Conservation (phyloP, 495 filamentous ascomycete genomes). For the Ascobolus immersus region DNA sequence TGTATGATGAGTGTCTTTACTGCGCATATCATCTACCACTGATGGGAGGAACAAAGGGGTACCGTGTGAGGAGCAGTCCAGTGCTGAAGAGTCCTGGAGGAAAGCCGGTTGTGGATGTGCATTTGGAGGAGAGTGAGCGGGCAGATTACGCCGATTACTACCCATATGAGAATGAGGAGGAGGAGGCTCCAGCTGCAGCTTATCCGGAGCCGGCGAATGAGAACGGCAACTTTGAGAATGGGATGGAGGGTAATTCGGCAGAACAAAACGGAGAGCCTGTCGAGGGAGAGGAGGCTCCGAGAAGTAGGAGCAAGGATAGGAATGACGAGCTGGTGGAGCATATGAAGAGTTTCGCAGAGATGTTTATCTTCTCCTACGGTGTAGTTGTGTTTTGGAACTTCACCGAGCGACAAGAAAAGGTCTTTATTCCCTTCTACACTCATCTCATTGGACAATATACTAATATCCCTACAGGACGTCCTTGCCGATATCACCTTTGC, state of each 20-base stretch:
- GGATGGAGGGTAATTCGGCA: too few relatives aligned
- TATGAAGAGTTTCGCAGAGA: constrained; percentile 48
- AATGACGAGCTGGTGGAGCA: constrained; percentile 7
- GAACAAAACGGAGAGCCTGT: too few relatives aligned
- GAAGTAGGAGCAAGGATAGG: constrained; percentile 11
- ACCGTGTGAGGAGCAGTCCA: constrained; percentile 65
- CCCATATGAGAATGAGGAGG: constrained; percentile 30
- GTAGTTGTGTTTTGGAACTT: constrained; percentile 99
- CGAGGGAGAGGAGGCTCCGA: constrained; percentile 13
- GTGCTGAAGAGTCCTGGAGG: constrained; percentile 79
- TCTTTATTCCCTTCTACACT: not conserved
- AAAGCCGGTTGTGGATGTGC: constrained; percentile 75
- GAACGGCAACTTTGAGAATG: constrained; percentile 9
- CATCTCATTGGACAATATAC: not conserved
- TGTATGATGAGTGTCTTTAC: constrained; percentile 98
- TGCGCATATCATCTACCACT: constrained; percentile 82
- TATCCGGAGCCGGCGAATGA: constrained; percentile 15
- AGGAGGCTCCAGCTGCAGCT: too few relatives aligned
- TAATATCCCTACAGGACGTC: constrained; percentile 30
- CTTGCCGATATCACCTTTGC: constrained; percentile 89
- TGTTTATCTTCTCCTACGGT: constrained; percentile 95
- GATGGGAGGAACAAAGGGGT: constrained; percentile 61
- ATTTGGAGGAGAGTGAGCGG: constrained; percentile 81
- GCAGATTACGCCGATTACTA: constrained; percentile 80
- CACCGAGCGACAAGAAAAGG: constrained; percentile 74